Evolutionary conservation across 306 rosid genomes (phyloP).

Genomic region (Vigna hirtella): DNA sequence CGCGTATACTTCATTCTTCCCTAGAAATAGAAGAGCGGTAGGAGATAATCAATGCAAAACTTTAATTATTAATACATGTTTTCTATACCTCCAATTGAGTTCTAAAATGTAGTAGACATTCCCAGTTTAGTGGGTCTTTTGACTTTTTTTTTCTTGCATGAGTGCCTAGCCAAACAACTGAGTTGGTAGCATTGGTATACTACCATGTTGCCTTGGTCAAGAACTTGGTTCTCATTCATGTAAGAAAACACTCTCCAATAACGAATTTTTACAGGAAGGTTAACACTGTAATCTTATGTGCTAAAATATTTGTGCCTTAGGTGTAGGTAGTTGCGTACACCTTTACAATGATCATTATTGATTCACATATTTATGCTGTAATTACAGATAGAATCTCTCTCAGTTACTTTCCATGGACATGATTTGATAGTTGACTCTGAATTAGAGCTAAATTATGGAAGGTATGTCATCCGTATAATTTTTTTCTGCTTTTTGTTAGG

Average conservation of each 20-base stretch:
- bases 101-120: slow-evolving; percentile 28
- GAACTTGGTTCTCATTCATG: slow-evolving; percentile 37
- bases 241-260: slow-evolving; percentile 25
- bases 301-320: slow-evolving; percentile 8
- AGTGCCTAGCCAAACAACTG: slow-evolving; percentile 42
- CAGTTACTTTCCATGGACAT: slow-evolving; percentile 97
- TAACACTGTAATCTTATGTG: slow-evolving; percentile 1
- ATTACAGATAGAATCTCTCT: slow-evolving; percentile 88
- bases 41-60: background rate
- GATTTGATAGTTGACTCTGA: slow-evolving; percentile 94
- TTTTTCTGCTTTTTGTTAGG: background rate
- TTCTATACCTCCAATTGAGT: background rate
- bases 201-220: slow-evolving; percentile 41
- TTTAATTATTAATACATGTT: slow-evolving; percentile 16
- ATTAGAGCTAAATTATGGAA: slow-evolving; percentile 96
- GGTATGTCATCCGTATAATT: slow-evolving; percentile 54
- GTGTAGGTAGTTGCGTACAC: slow-evolving; percentile 15
- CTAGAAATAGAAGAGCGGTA: background rate
- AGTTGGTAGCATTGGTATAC: slow-evolving; percentile 48
- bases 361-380: slow-evolving; percentile 26
- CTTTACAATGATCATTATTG: background rate
- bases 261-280: slow-evolving; percentile 31
- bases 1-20: background rate
- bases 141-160: slow-evolving; percentile 48
- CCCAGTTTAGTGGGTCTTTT: slow-evolving; percentile 35